Percentiles rank a stretch among this genome's conserved stretches.
These are phyloP conservation scores for Botrytis pseudocinerea DNA, from an alignment of 2,329 filamentous ascomycete genomes.

Conservation along the genomic window DNA sequence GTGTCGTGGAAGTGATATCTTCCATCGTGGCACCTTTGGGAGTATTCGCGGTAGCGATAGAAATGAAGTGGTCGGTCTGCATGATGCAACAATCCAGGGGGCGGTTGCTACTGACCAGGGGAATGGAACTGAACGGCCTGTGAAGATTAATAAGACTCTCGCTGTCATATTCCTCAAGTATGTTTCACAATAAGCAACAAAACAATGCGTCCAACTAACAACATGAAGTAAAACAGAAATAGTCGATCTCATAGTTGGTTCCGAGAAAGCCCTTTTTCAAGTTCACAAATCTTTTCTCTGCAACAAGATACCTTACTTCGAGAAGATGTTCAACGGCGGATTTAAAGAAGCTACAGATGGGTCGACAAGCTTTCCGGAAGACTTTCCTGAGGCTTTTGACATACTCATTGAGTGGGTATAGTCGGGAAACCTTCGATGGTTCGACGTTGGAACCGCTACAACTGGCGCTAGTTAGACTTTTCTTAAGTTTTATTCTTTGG, in stretches of 20 bases:
- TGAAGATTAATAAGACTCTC: background rate
- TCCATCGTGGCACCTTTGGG: background rate
- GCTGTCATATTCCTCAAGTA: background rate
- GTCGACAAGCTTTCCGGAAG: constrained; percentile 18
- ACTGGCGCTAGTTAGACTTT: too few relatives aligned
- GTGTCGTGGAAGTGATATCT: background rate
- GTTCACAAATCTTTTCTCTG: background rate
- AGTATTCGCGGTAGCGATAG: background rate
- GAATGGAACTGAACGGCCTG: background rate
- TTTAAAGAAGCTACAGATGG: constrained; percentile 10
- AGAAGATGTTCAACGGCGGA: constrained; percentile 22
- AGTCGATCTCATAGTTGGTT: background rate
- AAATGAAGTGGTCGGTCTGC: background rate
- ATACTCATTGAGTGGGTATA: constrained; percentile 7
- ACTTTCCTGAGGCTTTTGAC: constrained; percentile 17
- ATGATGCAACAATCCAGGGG: too few relatives aligned
- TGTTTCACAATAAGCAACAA: background rate
- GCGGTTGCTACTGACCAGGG: background rate
- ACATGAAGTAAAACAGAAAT: background rate
- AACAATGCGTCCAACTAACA: background rate
- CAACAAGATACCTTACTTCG: constrained; percentile 21
- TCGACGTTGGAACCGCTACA: too few relatives aligned
- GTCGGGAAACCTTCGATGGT: background rate
- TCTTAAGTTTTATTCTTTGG: too few relatives aligned
- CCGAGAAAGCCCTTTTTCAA: background rate